Base-by-base conservation (phyloP, 106 monocot species). In the Allium fistulosum region DNA sequence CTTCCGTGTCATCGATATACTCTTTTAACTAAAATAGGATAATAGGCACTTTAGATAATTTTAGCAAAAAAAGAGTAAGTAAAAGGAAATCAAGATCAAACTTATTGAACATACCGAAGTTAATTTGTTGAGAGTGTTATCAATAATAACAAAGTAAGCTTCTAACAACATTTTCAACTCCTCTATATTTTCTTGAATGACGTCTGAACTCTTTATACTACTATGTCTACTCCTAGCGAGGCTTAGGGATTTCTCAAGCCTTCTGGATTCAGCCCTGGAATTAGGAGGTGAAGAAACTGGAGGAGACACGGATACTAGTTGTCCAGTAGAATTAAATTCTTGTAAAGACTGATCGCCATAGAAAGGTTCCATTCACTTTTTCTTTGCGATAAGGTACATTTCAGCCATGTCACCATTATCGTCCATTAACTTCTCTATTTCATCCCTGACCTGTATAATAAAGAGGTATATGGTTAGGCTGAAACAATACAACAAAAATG, bases 341-440 rank as follows among this genome's bases (percentile, higher is more conserved):
- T 22, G 22, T 22, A 22, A 53, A 53, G 52, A 9, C 13, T 53
- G 52, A 9, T 53, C 1, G 52, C 52, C 0, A 53, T 53, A 53
- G 13, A 53, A 53, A 10, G 52, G 22, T 22, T 22, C 22, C 22
- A n/a, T 53, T 53, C 52, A 51, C 85, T 89, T 63, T 86, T 81
- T 17, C 84, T 63, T 17, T 86, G 87, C 78, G 87, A 66, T 57
- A 89, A 73, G 65, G 89, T 86, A 62, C 90, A 81, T 63, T 83
- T 84, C 87, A 27, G 84, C 87, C 87, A 88, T 88, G 67, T 88
- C 87, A 11, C 81, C 83, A 70, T 88, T 1, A 76, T 88, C 87
- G 59, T 88, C 87, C 87, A 88, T 88, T 69, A 88, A 65, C 52
- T 88, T 83, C 60, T 88, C 83, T 70, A 88, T 84, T 75, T 83